These are phyloP conservation scores for Vigna reflexopilosa DNA, from an alignment of 306 rosid genomes.

Conservation along the genomic window DNA sequence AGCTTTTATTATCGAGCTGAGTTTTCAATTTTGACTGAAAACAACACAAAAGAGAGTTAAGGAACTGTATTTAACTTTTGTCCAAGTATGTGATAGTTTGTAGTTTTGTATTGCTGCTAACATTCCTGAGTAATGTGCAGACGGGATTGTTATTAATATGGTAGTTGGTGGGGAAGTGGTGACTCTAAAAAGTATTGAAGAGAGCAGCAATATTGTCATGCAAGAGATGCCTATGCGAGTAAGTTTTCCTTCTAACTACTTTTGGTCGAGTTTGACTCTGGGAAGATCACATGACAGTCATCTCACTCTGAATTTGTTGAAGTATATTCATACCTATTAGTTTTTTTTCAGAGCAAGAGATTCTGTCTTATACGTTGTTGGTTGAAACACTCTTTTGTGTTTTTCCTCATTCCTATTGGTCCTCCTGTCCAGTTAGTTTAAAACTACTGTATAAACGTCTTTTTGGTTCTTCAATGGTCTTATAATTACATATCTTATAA, in stretches of 20 bases:
- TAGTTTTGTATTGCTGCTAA: constrained; percentile 40
- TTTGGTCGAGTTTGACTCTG: not conserved
- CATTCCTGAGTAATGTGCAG: constrained; percentile 57
- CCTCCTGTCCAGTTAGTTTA: not conserved
- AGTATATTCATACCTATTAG: not conserved
- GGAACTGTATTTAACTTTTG: not conserved
- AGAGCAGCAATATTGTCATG: constrained; percentile 73
- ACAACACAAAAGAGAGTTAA: not conserved
- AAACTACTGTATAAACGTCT: not conserved
- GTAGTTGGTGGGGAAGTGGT: constrained; percentile 95
- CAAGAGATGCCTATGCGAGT: constrained; percentile 96
- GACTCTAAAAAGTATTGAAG: constrained; percentile 78
- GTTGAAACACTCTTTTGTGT: not conserved
- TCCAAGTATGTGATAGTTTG: constrained; percentile 30
- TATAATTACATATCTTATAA: constrained; percentile 24
- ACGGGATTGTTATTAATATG: constrained; percentile 94
- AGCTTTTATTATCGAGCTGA: not conserved
- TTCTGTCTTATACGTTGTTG: constrained; percentile 15
- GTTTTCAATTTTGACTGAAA: not conserved
- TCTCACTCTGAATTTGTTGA: not conserved
- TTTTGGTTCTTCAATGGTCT: constrained; percentile 38
- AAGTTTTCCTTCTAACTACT: constrained; percentile 48
- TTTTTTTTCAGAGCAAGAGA: constrained; percentile 5
- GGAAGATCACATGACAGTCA: constrained; percentile 11
- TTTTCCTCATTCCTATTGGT: not conserved